These are phyloP conservation scores for Suillus placidus DNA, from an alignment of 768 basidiomycete species.

Conservation along the genomic window DNA sequence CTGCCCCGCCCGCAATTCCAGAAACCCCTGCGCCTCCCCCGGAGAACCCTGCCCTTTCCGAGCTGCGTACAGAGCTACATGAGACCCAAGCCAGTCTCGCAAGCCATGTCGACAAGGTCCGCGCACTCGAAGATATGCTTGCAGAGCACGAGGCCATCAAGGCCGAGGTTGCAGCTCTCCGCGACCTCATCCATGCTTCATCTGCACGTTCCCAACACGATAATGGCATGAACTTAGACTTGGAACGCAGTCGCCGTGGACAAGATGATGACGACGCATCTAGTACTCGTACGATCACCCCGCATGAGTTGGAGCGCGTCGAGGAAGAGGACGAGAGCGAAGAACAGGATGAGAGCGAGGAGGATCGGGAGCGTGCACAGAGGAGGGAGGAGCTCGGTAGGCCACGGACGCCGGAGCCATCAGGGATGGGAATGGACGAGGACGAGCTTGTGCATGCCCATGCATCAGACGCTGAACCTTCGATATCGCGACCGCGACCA, in stretches of 20 bases:
- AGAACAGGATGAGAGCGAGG: constrained; percentile 39
- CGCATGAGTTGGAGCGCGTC: constrained; percentile 70
- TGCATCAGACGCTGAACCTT: constrained; percentile 33
- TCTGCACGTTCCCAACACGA: constrained; percentile 28
- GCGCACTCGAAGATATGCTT: constrained; percentile 78
- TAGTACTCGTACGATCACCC: constrained; percentile 72
- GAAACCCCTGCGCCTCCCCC: constrained; percentile 22
- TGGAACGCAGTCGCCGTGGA: constrained; percentile 22
- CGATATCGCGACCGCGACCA: constrained; percentile 20
- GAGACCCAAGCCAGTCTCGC: constrained; percentile 83
- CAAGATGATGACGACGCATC: constrained; percentile 69
- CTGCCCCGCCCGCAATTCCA: constrained; percentile 9
- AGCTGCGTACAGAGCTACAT: constrained; percentile 80
- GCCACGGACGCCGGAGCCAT: constrained; percentile 83
- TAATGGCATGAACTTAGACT: constrained; percentile 7
- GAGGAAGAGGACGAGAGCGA: constrained; percentile 77
- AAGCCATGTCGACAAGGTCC: constrained; percentile 80
- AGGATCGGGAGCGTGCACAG: constrained; percentile 49
- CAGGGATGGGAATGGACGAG: constrained; percentile 53
- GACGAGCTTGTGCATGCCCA: constrained; percentile 29
- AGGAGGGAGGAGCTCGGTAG: constrained; percentile 62
- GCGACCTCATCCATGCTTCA: constrained; percentile 64
- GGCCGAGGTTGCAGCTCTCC: constrained; percentile 70
- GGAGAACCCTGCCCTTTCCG: constrained; percentile 38
- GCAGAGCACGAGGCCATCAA: constrained; percentile 85